Evolutionary conservation across 345 rosid species (phyloP).

Genomic region (Eucalyptus tenuipes): DNA sequence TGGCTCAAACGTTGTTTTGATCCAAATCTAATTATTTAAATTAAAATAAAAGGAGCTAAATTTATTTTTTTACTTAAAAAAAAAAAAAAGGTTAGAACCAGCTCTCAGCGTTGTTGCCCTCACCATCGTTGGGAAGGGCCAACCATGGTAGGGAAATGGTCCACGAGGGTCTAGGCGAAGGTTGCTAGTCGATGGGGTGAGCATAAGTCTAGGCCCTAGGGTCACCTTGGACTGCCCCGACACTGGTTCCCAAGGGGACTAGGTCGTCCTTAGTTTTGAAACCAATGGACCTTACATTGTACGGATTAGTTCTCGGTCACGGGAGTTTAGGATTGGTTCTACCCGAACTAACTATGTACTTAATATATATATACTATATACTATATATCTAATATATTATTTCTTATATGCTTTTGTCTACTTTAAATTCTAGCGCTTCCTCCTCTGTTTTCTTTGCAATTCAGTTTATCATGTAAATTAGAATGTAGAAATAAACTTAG

Average conservation of each 20-base stretch:
- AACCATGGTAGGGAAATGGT: too few relatives aligned
- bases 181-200: rapidly evolving
- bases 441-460: rapidly evolving
- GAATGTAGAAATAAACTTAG: too few relatives aligned
- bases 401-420: rapidly evolving
- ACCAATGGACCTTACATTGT: rapidly evolving
- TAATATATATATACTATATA: too few relatives aligned
- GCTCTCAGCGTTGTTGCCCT: rapidly evolving
- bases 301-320: rapidly evolving
- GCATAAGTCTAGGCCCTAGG: rapidly evolving
- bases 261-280: rapidly evolving
- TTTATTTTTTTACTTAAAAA: too few relatives aligned
- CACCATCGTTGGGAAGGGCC: rapidly evolving
- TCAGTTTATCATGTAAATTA: too few relatives aligned
- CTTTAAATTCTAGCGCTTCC: rapidly evolving
- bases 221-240: rapidly evolving
- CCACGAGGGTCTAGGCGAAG: rapidly evolving
- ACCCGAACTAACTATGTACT: rapidly evolving
- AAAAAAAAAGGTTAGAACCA: rapidly evolving
- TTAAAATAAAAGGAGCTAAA: too few relatives aligned
- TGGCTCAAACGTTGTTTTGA: rapidly evolving
- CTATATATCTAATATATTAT: too few relatives aligned
- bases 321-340: rapidly evolving
- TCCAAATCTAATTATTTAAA: too few relatives aligned
- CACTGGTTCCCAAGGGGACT: too few relatives aligned